Evolutionary conservation across 2,329 filamentous ascomycete genomes (phyloP).

Genomic region (Chrysoporthe austroafricana): DNA sequence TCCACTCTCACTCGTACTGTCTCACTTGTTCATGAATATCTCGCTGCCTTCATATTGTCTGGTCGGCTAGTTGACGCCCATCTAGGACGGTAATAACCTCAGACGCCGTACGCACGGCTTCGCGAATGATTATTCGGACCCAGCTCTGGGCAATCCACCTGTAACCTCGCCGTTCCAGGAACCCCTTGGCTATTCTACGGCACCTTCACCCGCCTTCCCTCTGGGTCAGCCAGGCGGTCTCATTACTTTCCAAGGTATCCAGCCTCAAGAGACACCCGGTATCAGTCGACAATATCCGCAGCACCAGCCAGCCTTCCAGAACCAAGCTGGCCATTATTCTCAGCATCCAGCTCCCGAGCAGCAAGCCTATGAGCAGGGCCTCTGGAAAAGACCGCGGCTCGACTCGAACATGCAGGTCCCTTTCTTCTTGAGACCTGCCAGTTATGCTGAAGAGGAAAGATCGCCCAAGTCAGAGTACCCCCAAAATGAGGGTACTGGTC

Average conservation of each 20-base stretch:
- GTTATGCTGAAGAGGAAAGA: conserved; percentile 17
- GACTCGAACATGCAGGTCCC: conserved; percentile 31
- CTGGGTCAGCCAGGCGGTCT: conserved; percentile 35
- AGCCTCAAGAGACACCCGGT: conserved; percentile 19
- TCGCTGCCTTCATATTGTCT: conserved; percentile 30
- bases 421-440: conserved; percentile 7
- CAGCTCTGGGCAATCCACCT: conserved; percentile 40
- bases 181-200: conserved; percentile 32
- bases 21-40: conserved; percentile 24
- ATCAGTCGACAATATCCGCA: conserved; percentile 38
- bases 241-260: conserved; percentile 6
- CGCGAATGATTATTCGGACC: conserved; percentile 43
- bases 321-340: conserved; percentile 15
- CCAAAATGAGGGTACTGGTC: conserved; percentile 16
- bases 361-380: conserved; percentile 7
- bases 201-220: conserved; percentile 34
- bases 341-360: conserved; percentile 21
- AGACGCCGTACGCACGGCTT: conserved; percentile 49
- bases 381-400: conserved; percentile 37
- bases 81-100: conserved; percentile 44
- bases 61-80: conserved; percentile 40
- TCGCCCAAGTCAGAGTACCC: conserved; percentile 8
- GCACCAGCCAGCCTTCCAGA: conserved; percentile 32
- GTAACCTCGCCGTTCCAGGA: conserved; percentile 13
- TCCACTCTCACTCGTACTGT: conserved; percentile 1